Evolutionary conservation across 2,329 filamentous ascomycete genomes (phyloP).

Genomic region (Chaetomium globosum): DNA sequence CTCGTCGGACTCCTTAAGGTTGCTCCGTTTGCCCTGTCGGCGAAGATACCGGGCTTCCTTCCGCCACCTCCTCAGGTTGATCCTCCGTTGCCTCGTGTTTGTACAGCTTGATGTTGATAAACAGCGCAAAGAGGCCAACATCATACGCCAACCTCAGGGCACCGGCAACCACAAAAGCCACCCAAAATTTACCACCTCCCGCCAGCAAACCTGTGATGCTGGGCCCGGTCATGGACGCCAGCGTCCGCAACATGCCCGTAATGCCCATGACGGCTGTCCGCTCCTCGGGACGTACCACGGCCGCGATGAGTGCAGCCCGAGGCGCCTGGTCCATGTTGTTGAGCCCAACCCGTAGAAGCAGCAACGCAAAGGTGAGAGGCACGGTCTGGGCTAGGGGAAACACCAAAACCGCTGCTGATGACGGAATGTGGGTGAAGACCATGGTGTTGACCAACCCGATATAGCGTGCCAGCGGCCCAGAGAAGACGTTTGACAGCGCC

Average conservation of each 20-base stretch:
- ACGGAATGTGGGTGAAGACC: slow-evolving; percentile 65
- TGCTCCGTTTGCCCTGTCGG: background rate
- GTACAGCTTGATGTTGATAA: slow-evolving; percentile 60
- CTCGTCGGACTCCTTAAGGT: background rate
- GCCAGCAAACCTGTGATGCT: slow-evolving; percentile 60
- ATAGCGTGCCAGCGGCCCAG: slow-evolving; percentile 58
- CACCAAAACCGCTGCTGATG: slow-evolving; percentile 61
- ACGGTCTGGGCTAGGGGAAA: slow-evolving; percentile 60
- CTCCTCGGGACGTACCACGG: slow-evolving; percentile 65
- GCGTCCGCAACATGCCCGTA: slow-evolving; percentile 61
- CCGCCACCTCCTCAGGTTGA: too few species aligned
- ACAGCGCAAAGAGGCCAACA: slow-evolving; percentile 60
- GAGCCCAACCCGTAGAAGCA: slow-evolving; percentile 62
- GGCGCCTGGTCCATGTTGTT: slow-evolving; percentile 73
- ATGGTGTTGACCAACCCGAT: slow-evolving; percentile 67
- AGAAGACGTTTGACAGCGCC: slow-evolving; percentile 58
- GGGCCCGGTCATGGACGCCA: slow-evolving; percentile 59
- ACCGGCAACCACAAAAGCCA: slow-evolving; percentile 63
- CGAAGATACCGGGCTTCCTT: background rate
- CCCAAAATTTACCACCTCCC: slow-evolving; percentile 57
- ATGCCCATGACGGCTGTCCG: slow-evolving; percentile 72
- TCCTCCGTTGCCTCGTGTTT: slow-evolving; percentile 26
- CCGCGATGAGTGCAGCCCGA: slow-evolving; percentile 66
- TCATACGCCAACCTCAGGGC: slow-evolving; percentile 59
- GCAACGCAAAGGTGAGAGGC: slow-evolving; percentile 55